Evolutionary conservation across 805 yeast genomes (phyloP), one percentile per base, ranked within the genome.

Genomic region (Pichia eremophila): DNA sequence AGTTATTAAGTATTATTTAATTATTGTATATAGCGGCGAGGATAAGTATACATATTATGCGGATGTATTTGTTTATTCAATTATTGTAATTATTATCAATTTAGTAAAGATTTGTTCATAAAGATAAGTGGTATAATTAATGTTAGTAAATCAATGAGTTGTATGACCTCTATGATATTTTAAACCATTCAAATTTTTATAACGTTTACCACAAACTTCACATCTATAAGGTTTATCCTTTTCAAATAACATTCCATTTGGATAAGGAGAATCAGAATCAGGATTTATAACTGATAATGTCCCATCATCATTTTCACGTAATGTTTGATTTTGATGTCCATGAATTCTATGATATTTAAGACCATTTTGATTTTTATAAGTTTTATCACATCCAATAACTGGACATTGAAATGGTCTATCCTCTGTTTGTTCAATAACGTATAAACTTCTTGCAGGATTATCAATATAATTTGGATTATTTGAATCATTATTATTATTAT

Each of bases 151-250:
- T 40, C 65, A 90, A 71, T 91, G 98, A 40, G 98, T 91, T n/a
- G 97, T 82, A 68, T 93, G 99, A 22, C 96, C 98, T 58, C 97
- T 79, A 67, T 93, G 99, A 66, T 93, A 93, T 68, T 93, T 93
- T 66, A 93, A 74, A 28, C 99, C 99, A 65, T 93, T 93, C 60
- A 93, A 72, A 62, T 93, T 93, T 74, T 93, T 93, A 71, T 93
- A 93, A 48, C 99, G 73, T 68, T 91, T 93, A 50, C 98, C 98
- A 69, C 99, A 93, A 40, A 91, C 96, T 69, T 93, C 98, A 68
- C 99, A 93, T 61, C 97, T 77, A 66, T 91, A 93, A 37, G 99
- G 99, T 70, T 93, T 93, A 71, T 93, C 99, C 71, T 88, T 90
- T 66, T 93, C 99, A 78, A 88, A 77, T 22, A 90, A 95, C 67